These are phyloP conservation scores for Grosmannia huntii DNA, from an alignment of 2,329 filamentous ascomycete species.

Conservation along the genomic window DNA sequence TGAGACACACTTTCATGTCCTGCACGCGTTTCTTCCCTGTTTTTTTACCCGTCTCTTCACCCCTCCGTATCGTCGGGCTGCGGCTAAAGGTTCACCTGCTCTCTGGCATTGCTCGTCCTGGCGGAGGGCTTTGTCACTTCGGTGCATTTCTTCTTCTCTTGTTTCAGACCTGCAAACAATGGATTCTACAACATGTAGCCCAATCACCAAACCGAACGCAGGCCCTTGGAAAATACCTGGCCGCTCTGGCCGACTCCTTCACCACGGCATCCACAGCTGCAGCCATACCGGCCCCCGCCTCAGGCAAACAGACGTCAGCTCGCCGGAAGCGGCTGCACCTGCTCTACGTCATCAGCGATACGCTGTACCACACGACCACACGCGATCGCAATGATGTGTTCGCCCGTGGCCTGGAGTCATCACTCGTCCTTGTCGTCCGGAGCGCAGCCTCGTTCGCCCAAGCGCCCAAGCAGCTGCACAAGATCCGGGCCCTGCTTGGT, in stretches of 20 bases:
- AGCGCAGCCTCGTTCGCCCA: slow-evolving; percentile 43
- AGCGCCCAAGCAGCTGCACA: slow-evolving; percentile 51
- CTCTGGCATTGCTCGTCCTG: slow-evolving; percentile 5
- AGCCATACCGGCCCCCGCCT: slow-evolving; percentile 2
- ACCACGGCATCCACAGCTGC: slow-evolving; percentile 14
- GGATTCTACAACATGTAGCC: slow-evolving; percentile 63
- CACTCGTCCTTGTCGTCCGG: slow-evolving; percentile 50
- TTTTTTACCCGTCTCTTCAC: neutral
- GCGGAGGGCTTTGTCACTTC: slow-evolving; percentile 8
- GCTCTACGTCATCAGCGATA: slow-evolving; percentile 67
- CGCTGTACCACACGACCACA: slow-evolving; percentile 56
- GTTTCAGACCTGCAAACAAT: slow-evolving; percentile 72
- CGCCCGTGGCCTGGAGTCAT: slow-evolving; percentile 41
- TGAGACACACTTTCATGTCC: slow-evolving; percentile 27
- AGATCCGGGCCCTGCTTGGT: slow-evolving; percentile 50
- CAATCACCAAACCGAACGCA: slow-evolving; percentile 52
- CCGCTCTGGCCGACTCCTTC: slow-evolving; percentile 52
- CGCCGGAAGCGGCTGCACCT: slow-evolving; percentile 62
- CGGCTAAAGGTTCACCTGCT: slow-evolving; percentile 23
- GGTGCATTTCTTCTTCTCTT: slow-evolving; percentile 11
- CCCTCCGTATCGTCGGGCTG: slow-evolving; percentile 9
- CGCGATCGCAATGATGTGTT: slow-evolving; percentile 36
- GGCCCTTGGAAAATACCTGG: slow-evolving; percentile 64
- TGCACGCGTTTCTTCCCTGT: slow-evolving; percentile 9
- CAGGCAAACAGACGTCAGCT: slow-evolving; percentile 21